Evolutionary conservation across 2,329 filamentous ascomycete species (phyloP).

Genomic region (Annulohypoxylon truncatum): DNA sequence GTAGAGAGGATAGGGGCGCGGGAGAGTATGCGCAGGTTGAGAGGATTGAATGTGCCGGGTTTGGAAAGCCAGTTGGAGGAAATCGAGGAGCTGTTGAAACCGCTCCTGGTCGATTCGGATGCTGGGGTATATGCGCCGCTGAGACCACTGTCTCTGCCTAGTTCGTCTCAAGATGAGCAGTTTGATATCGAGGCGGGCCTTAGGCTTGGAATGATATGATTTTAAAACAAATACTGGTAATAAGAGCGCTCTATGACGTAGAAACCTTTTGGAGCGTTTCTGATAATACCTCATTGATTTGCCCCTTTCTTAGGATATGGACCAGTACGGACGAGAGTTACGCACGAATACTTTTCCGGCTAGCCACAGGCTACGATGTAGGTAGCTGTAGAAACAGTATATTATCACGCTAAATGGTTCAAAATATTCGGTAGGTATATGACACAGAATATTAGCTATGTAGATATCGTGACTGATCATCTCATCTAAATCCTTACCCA

Average conservation of each 20-base stretch:
- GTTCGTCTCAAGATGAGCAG: constrained; percentile 6
- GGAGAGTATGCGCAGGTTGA: constrained; percentile 45
- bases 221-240: neutral
- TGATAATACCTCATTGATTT: neutral
- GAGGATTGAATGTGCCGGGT: constrained; percentile 30
- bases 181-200: constrained; percentile 25
- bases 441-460: neutral
- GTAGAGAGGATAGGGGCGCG: constrained; percentile 44
- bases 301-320: neutral
- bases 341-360: neutral
- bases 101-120: constrained; percentile 14
- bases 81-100: constrained; percentile 44
- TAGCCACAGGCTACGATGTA: neutral
- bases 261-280: neutral
- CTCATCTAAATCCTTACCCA: neutral
- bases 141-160: constrained; percentile 18
- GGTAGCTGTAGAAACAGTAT: neutral
- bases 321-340: neutral
- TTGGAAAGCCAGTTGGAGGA: constrained; percentile 42
- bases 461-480: neutral
- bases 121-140: constrained; percentile 3
- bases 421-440: neutral
- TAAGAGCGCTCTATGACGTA: neutral
- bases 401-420: neutral
- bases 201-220: constrained; percentile 11